Base-by-base conservation (phyloP, 1,284 basidiomycete species). In the Trametes pubescens region DNA sequence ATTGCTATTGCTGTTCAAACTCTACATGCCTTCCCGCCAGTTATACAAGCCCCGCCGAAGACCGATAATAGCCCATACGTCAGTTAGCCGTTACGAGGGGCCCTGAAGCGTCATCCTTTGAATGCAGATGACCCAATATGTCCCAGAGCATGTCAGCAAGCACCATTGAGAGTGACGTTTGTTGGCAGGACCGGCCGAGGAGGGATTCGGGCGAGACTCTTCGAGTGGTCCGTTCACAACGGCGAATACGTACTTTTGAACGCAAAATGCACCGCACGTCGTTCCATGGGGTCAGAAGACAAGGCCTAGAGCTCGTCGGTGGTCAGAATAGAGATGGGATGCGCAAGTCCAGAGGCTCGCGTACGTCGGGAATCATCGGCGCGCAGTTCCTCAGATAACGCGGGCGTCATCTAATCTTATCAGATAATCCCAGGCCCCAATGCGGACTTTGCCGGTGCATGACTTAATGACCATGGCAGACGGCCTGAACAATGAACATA, bases 391-490 rank as follows among this genome's bases (percentile, higher is more conserved):
- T 59, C 52, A 51, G 60, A 61, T 61, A 13, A 34, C 7, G 16
- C 21, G 7, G n/a, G n/a, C 2, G 14, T 16, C 5, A 64, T 62
- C 53, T 63, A 47, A 68, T 68, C 67, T 64, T 64, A 68, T 68
- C 64, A 55, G 64, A 59, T 64, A 59, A 18, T 37, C 44, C 46
- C 21, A 16, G 22, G 29, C 37, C n/a, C 59, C 53, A 51, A 56
- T 56, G 22, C 51, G 58, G 59, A 18, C 10, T 40, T 56, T 53
- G 51, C 51, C 58, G 61, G 21, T 40, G 22, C 32, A 66, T 66
- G 65, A 66, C 65, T 64, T 58, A 67, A 62, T 54, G 51, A 52
- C 56, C 51, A 24, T 55, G 44, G 43, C 7, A 24, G 53, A 18
- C 52, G 57, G 54, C 40, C 32, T 47, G 29, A 52, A 44, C 48